Base-by-base conservation (phyloP, 2,329 filamentous ascomycete species). In the Xylariaceae sp. region DNA sequence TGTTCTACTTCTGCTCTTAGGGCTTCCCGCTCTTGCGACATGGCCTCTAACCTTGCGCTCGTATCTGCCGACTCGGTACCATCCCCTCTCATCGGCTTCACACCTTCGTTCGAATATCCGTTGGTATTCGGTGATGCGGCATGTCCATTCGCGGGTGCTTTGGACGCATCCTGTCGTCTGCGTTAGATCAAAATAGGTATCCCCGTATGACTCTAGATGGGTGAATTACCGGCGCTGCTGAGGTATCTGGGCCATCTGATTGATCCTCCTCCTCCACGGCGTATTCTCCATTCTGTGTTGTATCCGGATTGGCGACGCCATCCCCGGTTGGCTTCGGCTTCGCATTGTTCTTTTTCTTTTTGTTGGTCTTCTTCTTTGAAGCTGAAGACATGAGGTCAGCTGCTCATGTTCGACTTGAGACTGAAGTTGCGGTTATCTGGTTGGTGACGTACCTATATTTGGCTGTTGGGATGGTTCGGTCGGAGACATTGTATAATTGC, bases 1-100 rank as follows among this genome's bases (percentile, higher is more conserved):
- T 91, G 84, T 57, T 90, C 90, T 43, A 96, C 91, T 76, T 97
- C 91, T 56, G 82, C 84, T 57, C 89, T 83, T 43, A 96, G 78
- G 48, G 86, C 87, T 72, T 95, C 89, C 54, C 91, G 84, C 72
- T 96, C 91, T 71, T 90, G 85, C 56, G 89, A 86, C 77, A 96
- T 88, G 50, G 88, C 88, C 69, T 93, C 90, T 49, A 93, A 79
- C 77, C 75, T 82, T 54, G 78, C 77, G 51, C 75, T 74, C 26
- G 79, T 78, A 56, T 79, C 74, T 62, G 72, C 64, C 49, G 56
- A 41, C 71, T 70, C 58, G 64, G 62, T 52, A 42, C 42, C 21
- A 14, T 29, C 46, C 14, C 50, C 48, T 44, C 54, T 49, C 41
- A 48, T 49, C 20, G 53, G 20, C 48, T 29, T 54, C 10, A 52